Percentiles rank a stretch among this genome's conserved stretches.
Evolutionary conservation across 768 basidiomycete genomes (phyloP).

Genomic region (Amanita rimosa): DNA sequence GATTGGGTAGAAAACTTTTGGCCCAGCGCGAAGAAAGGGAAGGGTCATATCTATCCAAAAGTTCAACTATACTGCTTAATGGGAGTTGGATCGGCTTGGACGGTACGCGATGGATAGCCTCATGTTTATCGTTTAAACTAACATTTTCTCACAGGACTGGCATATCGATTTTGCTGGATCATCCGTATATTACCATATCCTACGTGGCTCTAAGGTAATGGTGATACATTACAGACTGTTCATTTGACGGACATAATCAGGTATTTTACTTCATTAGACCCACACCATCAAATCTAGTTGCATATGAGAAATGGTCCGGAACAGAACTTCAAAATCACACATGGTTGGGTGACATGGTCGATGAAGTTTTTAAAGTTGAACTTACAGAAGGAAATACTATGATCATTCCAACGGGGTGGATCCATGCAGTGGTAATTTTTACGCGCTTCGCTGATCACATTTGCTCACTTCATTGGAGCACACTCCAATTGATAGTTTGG

Average conservation of each 20-base stretch:
- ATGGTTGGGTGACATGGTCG: slow-evolving; percentile 91
- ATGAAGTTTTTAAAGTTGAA: slow-evolving; percentile 82
- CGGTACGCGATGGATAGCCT: slow-evolving; percentile 38
- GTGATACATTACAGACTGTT: not conserved
- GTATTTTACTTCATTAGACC: slow-evolving; percentile 94
- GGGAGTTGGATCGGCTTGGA: slow-evolving; percentile 92
- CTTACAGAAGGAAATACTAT: slow-evolving; percentile 73
- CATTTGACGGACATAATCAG: slow-evolving; percentile 23
- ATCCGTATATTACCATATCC: slow-evolving; percentile 94
- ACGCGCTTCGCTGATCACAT: not conserved
- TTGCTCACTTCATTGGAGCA: slow-evolving; percentile 36
- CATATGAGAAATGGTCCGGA: slow-evolving; percentile 92
- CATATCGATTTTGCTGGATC: slow-evolving; percentile 97
- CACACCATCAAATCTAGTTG: slow-evolving; percentile 72
- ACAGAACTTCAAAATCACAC: slow-evolving; percentile 77
- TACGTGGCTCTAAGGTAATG: slow-evolving; percentile 71
- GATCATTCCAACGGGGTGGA: slow-evolving; percentile 96
- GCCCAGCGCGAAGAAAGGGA: slow-evolving; percentile 69
- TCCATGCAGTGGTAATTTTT: slow-evolving; percentile 82
- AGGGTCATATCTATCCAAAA: slow-evolving; percentile 74
- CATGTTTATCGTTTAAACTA: not conserved
- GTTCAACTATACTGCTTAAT: slow-evolving; percentile 96
- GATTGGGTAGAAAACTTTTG: slow-evolving; percentile 98
- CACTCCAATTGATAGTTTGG: slow-evolving; percentile 86
- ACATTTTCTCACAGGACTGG: slow-evolving; percentile 65